Base-by-base conservation (phyloP, 331 rosid genomes). In the Phaseolus coccineus region DNA sequence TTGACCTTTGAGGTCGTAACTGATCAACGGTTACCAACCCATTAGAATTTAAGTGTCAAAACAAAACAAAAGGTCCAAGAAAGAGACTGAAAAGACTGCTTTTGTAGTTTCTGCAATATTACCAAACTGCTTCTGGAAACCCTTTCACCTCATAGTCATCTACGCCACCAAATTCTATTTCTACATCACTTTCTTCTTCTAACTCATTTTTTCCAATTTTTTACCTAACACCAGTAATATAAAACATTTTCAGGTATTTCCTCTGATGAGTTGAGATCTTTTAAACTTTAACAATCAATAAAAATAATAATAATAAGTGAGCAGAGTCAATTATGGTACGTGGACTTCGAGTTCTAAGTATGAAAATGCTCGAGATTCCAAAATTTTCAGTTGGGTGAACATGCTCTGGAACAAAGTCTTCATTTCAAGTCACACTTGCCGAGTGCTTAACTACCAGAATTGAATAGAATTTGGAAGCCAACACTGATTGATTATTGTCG, bases 361-460 rank as follows among this genome's bases (percentile, higher is more conserved):
- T 69, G 87, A 84, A 83, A 73, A 68, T 73, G 75, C 31, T 1
- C 0, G 39, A 71, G 58, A 50, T 78, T 73, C 73, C 37, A 12
- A 19, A 14, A 10, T 25, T 51, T 65, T 39, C 22, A 33, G 52
- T 64, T 63, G 72, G 37, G 63, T 48, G 63, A 47, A 19, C 15
- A 16, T 64, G 1, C 71, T 31, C 19, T 58, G 19, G 14, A 5
- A 40, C 12, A 19, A 31, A 61, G 30, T 51, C 65, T 30, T 73
- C 15, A 42, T 1, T 24, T 56, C 13, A 59, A 74, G 64, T 74
- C 81, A 37, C 4, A 67, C 37, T 19, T 47, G 47, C 16, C 30
- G 4, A 40, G 19, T 78, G 88, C 69, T 56, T 76, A 80, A 76
- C 28, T 70, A 84, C 80, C 87, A 63, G 79, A 77, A 76, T 46